These are phyloP conservation scores for Chaetomium olivaceum DNA, from an alignment of 2,329 filamentous ascomycete genomes.

Conservation along the genomic window DNA sequence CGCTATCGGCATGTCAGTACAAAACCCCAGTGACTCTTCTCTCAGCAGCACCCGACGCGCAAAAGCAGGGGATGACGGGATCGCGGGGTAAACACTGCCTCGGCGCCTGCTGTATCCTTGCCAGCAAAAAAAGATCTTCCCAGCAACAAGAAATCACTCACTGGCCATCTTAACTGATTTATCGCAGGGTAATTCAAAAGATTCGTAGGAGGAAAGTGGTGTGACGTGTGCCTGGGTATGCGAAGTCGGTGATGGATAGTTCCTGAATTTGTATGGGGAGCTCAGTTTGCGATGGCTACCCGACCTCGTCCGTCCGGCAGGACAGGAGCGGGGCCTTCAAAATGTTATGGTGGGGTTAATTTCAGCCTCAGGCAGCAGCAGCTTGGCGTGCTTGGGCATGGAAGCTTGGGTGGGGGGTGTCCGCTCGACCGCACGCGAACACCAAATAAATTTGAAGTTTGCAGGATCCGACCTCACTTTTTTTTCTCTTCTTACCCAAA, in stretches of 20 bases:
- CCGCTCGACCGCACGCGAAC: not conserved
- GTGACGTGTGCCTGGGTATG: not conserved
- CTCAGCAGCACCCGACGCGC: not conserved
- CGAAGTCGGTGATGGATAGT: constrained; percentile 1
- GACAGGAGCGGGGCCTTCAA: constrained; percentile 13
- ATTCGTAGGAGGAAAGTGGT: not conserved
- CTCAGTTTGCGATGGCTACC: constrained; percentile 25
- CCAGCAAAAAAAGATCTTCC: not conserved
- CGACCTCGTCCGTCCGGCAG: constrained; percentile 9
- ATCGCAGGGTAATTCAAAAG: not conserved
- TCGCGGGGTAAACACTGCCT: constrained; percentile 30
- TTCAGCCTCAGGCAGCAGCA: constrained; percentile 28
- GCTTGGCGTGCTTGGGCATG: not conserved
- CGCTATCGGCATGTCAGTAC: constrained; percentile 29
- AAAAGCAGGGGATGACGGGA: constrained; percentile 4
- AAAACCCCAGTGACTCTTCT: not conserved
- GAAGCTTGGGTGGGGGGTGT: not conserved
- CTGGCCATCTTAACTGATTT: constrained; percentile 27
- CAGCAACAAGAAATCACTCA: constrained; percentile 12
- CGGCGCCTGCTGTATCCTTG: too few relatives aligned
- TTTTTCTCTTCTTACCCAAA: not conserved
- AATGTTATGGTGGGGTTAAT: constrained; percentile 28
- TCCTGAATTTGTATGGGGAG: constrained; percentile 13
- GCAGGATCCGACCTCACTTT: constrained; percentile 1
- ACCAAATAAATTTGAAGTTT: constrained; percentile 16